Evolutionary conservation across 2,329 filamentous ascomycete genomes (phyloP).

Genomic region (Phaeosphaeria sp.): DNA sequence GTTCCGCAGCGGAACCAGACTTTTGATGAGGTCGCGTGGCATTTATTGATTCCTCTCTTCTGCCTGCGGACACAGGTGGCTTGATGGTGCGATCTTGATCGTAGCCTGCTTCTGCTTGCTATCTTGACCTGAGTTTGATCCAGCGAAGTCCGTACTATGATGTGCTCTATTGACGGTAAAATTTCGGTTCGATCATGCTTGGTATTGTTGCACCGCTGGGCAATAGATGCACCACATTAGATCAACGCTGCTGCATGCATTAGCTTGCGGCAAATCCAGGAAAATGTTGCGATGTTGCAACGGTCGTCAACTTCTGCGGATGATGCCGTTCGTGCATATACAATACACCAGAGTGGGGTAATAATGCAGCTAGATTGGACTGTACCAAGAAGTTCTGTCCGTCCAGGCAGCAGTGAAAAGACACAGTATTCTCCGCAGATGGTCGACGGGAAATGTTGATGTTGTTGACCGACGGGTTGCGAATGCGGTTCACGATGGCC

Average conservation of each 20-base stretch:
- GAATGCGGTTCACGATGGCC: background rate
- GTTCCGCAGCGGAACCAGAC: background rate
- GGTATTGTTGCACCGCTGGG: background rate
- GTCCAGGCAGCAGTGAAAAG: background rate
- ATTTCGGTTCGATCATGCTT: background rate
- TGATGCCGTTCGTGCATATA: background rate
- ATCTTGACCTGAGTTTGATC: too few species aligned
- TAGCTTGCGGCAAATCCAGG: background rate
- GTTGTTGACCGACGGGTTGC: background rate
- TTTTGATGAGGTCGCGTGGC: background rate
- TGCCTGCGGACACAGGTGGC: background rate
- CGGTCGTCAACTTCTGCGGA: background rate
- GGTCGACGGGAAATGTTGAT: background rate
- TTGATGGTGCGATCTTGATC: too few species aligned
- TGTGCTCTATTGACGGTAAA: background rate
- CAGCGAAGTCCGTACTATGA: too few species aligned
- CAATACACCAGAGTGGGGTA: background rate
- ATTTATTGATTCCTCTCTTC: background rate
- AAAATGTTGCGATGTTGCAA: background rate
- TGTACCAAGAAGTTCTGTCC: background rate
- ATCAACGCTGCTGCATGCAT: background rate
- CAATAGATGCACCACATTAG: background rate
- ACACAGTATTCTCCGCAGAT: background rate
- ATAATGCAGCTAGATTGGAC: background rate
- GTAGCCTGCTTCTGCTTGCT: too few species aligned